Base-by-base conservation (phyloP, 495 filamentous ascomycete genomes). In the Cetradonia linearis region DNA sequence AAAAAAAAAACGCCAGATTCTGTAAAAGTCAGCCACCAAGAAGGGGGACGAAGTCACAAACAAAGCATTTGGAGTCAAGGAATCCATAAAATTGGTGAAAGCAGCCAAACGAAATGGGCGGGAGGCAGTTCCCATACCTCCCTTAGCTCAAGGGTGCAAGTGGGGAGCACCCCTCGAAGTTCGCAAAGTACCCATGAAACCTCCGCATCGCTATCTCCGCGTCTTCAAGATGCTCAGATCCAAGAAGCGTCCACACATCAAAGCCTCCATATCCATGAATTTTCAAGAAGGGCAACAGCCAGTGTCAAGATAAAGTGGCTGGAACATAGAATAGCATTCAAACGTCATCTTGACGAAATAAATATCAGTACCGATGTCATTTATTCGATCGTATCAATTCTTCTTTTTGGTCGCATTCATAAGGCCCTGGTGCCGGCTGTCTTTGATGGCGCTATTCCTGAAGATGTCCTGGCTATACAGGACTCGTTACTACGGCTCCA, bases 401-500 rank as follows among this genome's bases (percentile, higher is more conserved):
- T 13, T 18, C 14, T n/a, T n/a, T 44, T 44, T 13, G 20, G 14
- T 18, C 16, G 40, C 40, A 44, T 44, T n/a, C 40, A 44, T 18
- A 44, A 44, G 5, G 14, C 20, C 20, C 11, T 44, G 16, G 40
- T 44, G 20, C 14, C 20, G 11, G 14, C 40, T n/a, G 6, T 44
- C 16, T 18, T n/a, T 13, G 11, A 44, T n/a, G 16, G 40, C 16
- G 20, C 40, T 1, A 44, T 44, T 44, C 49, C 49, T 14, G 20
- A 28, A 9, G 49, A 53, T 6, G 6, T 53, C 18, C 18, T 53
- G 16, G 49, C 20, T n/a, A 25, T 53, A 14, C 25, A 53, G 25
- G 2, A 34, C 25, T 53, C 49, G 27, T 53, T 53, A 23, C 49
- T 23, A 34, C 49, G 49, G 49, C 49, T 53, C 16, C 49, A 53